Evolutionary conservation across 148 eudicot species (phyloP), one percentile per base, ranked within the genome.

Genomic region (Cornus florida): DNA sequence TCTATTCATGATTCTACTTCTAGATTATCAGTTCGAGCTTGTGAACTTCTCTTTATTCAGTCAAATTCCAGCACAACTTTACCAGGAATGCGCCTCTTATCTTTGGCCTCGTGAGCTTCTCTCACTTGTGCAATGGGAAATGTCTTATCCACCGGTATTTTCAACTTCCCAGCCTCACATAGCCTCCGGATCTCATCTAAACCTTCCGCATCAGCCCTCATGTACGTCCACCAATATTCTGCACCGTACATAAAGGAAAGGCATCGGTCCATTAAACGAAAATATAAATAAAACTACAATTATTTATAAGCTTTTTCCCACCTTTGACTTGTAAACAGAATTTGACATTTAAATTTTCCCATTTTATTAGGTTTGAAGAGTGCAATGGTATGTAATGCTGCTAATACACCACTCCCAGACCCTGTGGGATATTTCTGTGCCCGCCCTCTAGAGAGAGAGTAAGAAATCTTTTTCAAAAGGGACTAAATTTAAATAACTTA

Each of bases 181-280:
- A 97, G 89, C 86, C 90, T 74, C 4, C 87, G 89, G 41, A 94
- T 97, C 85, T 94, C 91, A 22, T 89, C 81, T 81, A 97, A 87
- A 77, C 97, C 99, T 88, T 97, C 98, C 23, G 92, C 64, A 85
- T 97, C 99, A 38, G 95, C 89, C 83, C 99, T 90, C 99, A 97
- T 97, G 84, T 85, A 94, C 23, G 91, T 88, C 98, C 99, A 96
- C 84, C 78, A 89, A 80, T 96, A 96, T 75, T 88, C 99, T 96
- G 89, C 70, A 81, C 76, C 53, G 35, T 20, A 60, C 19, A 38
- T 10, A 67, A 77, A 65, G 43, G n/a, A 73, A 41, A 56, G 1
- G 14, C 0, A 39, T 75, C n/a, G 66, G 70, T 72, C n/a, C 39
- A 50, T 19, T 2, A 17, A 43, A n/a, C n/a, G 2, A 41, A 41